phyloP scores from a whole-genome alignment of 2,329 filamentous ascomycete species.

The Hypoxylon sp. region DNA sequence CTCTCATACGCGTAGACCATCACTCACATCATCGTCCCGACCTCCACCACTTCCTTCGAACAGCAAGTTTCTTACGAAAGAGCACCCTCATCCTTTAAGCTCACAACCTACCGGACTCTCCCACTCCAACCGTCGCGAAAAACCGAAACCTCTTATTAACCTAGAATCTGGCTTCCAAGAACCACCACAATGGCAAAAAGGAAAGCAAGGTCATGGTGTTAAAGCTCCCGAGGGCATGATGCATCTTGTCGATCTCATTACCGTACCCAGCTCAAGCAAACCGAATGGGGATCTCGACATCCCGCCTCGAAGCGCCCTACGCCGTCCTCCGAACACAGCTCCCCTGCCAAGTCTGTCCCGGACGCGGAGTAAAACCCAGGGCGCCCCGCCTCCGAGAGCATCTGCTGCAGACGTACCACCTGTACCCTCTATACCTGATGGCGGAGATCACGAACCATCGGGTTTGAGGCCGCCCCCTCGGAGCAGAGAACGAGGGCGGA shows the following conservation, averaged over 20 bases:
- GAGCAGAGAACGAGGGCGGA: constrained; percentile 25
- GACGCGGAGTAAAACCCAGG: constrained; percentile 43
- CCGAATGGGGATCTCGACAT: constrained; percentile 27
- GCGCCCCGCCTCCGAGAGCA: constrained; percentile 31
- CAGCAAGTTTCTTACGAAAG: constrained; percentile 15
- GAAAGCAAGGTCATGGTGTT: constrained; percentile 44
- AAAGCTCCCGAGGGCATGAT: constrained; percentile 44
- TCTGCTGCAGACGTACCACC: constrained; percentile 35
- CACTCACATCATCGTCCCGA: constrained; percentile 32
- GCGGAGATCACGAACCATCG: constrained; percentile 9
- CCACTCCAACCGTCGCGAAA: constrained; percentile 39
- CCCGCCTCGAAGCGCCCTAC: constrained; percentile 40
- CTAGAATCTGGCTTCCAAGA: constrained; percentile 42
- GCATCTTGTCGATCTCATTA: constrained; percentile 46
- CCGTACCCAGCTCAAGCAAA: constrained; percentile 28
- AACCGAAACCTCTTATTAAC: constrained; percentile 44
- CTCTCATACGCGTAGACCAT: constrained; percentile 31
- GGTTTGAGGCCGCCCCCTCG: constrained; percentile 19
- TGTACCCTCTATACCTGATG: constrained; percentile 39
- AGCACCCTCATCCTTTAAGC: constrained; percentile 34
- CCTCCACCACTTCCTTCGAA: constrained; percentile 28
- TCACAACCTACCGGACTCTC: constrained; percentile 35
- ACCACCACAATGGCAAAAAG: constrained; percentile 44
- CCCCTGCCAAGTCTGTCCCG: constrained; percentile 32
- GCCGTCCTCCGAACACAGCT: constrained; percentile 35